These are phyloP conservation scores for Colletotrichum cuscutae DNA, from an alignment of 2,329 filamentous ascomycete species.

Conservation along the genomic window DNA sequence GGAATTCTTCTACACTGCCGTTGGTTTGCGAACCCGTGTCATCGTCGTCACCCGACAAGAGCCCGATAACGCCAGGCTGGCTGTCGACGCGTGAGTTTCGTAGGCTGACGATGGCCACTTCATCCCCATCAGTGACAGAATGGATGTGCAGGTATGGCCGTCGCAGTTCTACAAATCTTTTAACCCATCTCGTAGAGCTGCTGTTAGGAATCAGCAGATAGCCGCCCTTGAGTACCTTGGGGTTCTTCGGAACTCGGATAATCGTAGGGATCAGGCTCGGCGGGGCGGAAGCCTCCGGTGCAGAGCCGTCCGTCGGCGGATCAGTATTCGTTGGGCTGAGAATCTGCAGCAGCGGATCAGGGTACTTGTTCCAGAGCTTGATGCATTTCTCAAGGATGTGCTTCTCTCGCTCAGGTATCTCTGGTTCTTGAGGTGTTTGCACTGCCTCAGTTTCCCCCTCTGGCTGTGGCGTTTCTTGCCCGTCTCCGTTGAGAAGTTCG, in stretches of 20 bases:
- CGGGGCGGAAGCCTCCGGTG: conserved; percentile 56
- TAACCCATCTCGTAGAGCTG: conserved; percentile 86
- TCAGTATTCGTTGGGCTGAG: conserved; percentile 71
- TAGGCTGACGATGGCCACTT: conserved; percentile 88
- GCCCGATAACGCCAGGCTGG: conserved; percentile 84
- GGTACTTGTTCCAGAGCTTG: conserved; percentile 72
- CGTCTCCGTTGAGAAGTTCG: conserved; percentile 38
- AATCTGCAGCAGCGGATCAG: conserved; percentile 65
- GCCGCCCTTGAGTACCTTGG: conserved; percentile 83
- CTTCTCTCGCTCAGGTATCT: conserved; percentile 57
- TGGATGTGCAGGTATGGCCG: conserved; percentile 94
- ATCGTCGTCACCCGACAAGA: conserved; percentile 68
- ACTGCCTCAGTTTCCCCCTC: conserved; percentile 38
- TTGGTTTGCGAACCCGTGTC: conserved; percentile 43
- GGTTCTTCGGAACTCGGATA: conserved; percentile 82
- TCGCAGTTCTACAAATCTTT: conserved; percentile 91
- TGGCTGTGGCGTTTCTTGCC: conserved; percentile 38
- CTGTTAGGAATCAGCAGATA: conserved; percentile 88
- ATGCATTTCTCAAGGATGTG: conserved; percentile 66
- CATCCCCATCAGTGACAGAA: conserved; percentile 85
- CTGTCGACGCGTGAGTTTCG: conserved; percentile 92
- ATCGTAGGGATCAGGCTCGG: conserved; percentile 81
- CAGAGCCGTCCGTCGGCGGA: conserved; percentile 73
- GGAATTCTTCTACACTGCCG: conserved; percentile 50
- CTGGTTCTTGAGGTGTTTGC: conserved; percentile 40